Percentiles rank a stretch among this genome's conserved stretches.
These are phyloP conservation scores for Aspergillus sp. DNA, from an alignment of 2,329 filamentous ascomycete species.

Conservation along the genomic window DNA sequence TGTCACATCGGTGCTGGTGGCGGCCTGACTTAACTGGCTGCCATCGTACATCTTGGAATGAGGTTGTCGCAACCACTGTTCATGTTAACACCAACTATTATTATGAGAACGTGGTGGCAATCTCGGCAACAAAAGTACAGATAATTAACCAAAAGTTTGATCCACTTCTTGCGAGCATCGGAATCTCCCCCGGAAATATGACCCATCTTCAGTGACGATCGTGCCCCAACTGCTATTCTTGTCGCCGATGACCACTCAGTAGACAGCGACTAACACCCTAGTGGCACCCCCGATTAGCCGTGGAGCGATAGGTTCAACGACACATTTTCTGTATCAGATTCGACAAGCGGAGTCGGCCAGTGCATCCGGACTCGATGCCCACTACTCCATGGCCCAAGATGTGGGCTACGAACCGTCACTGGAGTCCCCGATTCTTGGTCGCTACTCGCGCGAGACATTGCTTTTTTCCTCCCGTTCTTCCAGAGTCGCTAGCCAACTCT, in stretches of 20 bases:
- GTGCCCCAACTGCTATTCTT: constrained; percentile 1
- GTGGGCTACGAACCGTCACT: neutral
- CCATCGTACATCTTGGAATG: neutral
- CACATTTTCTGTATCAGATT: neutral
- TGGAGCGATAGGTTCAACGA: neutral
- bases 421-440: neutral
- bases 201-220: constrained; percentile 1
- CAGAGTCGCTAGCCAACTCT: neutral
- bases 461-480: neutral
- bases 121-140: neutral
- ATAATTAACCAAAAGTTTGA: too few species aligned
- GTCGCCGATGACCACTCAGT: neutral
- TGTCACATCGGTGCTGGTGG: neutral
- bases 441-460: neutral
- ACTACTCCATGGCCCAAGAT: neutral
- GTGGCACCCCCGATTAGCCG: neutral
- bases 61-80: neutral
- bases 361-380: neutral
- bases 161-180: neutral
- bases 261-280: neutral
- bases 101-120: neutral
- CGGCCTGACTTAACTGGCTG: neutral
- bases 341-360: neutral
- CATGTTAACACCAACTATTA: neutral
- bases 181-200: neutral